These are phyloP conservation scores for Fonsecaea nubica DNA, from an alignment of 2,329 filamentous ascomycete species.

Conservation along the genomic window DNA sequence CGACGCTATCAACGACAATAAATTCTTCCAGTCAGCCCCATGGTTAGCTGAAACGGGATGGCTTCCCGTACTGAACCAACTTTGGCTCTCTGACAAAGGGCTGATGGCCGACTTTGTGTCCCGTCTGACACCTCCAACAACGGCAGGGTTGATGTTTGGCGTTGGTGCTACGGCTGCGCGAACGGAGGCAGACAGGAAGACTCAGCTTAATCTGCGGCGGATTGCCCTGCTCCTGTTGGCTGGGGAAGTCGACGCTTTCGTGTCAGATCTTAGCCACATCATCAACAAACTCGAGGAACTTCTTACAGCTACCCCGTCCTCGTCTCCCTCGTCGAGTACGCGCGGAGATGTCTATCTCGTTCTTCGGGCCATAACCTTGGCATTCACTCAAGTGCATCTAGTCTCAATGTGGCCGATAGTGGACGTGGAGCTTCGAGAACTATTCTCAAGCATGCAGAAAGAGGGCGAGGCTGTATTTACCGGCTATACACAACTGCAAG, in stretches of 20 bases:
- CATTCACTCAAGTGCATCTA: constrained; percentile 78
- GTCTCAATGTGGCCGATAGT: constrained; percentile 88
- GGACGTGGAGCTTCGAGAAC: constrained; percentile 81
- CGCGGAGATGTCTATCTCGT: constrained; percentile 90
- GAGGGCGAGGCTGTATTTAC: constrained; percentile 78
- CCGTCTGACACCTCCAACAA: constrained; percentile 81
- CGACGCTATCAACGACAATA: constrained; percentile 88
- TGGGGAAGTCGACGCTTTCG: constrained; percentile 77
- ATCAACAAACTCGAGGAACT: constrained; percentile 87
- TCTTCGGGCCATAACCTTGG: constrained; percentile 79
- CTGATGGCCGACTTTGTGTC: constrained; percentile 79
- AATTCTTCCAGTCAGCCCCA: constrained; percentile 77
- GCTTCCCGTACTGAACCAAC: constrained; percentile 83
- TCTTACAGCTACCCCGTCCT: constrained; percentile 79
- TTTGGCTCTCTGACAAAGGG: constrained; percentile 85
- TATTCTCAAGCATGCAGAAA: constrained; percentile 69
- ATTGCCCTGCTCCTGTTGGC: constrained; percentile 81
- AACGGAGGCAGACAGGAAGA: constrained; percentile 91
- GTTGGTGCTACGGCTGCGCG: constrained; percentile 92
- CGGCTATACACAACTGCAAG: constrained; percentile 79
- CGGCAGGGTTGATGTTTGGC: constrained; percentile 97
- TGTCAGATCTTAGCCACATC: constrained; percentile 73
- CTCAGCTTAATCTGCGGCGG: constrained; percentile 85
- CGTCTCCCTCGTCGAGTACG: constrained; percentile 88
- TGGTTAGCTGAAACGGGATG: constrained; percentile 73